phyloP scores from a whole-genome alignment of 768 basidiomycete genomes.

The Pisolithus albus region DNA sequence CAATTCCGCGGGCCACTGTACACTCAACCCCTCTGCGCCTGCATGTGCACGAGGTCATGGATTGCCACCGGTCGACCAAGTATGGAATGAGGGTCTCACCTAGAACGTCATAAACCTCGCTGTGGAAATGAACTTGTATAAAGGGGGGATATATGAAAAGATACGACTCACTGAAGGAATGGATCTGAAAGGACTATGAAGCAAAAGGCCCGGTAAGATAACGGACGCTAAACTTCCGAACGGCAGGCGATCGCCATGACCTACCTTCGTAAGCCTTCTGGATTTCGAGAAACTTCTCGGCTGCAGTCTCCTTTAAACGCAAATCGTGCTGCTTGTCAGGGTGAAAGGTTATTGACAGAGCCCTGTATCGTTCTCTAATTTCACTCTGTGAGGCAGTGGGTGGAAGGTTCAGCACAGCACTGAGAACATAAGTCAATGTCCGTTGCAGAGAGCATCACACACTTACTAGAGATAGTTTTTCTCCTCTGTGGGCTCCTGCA shows the following conservation, averaged over 20 bases:
- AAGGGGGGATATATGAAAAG: background rate
- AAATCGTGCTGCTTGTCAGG: conserved; percentile 76
- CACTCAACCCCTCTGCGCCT: conserved; percentile 35
- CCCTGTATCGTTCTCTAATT: conserved; percentile 66
- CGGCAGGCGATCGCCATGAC: conserved; percentile 7
- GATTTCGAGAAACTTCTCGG: conserved; percentile 63
- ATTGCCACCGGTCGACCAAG: conserved; percentile 9
- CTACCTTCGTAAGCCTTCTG: conserved; percentile 80
- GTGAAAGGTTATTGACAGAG: conserved; percentile 73
- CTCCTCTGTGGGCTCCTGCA: conserved; percentile 6
- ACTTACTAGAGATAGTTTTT: conserved; percentile 27
- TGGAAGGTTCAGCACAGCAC: conserved; percentile 67
- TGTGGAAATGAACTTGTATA: conserved; percentile 21
- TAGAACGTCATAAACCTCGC: conserved; percentile 70
- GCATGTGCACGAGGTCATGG: conserved; percentile 3
- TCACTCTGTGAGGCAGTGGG: conserved; percentile 56
- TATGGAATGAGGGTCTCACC: conserved; percentile 34
- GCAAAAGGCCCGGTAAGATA: background rate
- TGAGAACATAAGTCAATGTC: conserved; percentile 16
- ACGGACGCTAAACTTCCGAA: background rate
- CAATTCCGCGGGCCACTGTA: conserved; percentile 40
- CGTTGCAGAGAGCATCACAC: background rate
- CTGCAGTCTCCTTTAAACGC: conserved; percentile 49
- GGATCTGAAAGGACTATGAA: conserved; percentile 62
- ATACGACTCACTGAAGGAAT: conserved; percentile 48